Base-by-base conservation (phyloP, 176 grass and related monocot species). In the Aegilops umbellulata region DNA sequence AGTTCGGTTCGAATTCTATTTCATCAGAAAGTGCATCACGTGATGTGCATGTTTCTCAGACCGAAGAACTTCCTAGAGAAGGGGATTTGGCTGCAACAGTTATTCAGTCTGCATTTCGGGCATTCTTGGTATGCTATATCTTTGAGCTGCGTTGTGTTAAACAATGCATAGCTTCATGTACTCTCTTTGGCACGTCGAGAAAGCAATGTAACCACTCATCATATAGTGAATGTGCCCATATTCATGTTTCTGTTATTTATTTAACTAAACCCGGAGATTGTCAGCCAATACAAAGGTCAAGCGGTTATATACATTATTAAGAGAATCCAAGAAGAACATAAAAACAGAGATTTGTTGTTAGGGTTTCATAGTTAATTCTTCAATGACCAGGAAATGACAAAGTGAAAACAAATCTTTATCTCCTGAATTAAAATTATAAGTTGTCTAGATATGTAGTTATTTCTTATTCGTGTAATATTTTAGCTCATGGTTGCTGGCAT, bases 91-190 rank as follows among this genome's bases (percentile, higher is more conserved):
- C 97, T 63, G 94, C 94, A 78, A 96, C 82, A 82, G 69, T 92
- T 92, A 88, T 98, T 87, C 97, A 98, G 46, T 92, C 94, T 36
- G 60, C 86, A 19, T 98, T 94, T 91, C 92, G 97, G 83, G 92
- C 91, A 65, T 95, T 98, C 81, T 87, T 98, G 96, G 96, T 98
- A 95, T 86, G 79, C 64, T 82, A 77, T 63, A 71, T 63, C 39
- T 81, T 81, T 85, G 55, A 49, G 62, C 51, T 14, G 13, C 11
- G 9, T 49, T 80, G 9, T 24, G 27, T 49, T 67, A 84, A 15
- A 25, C 65, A 77, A 75, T 29, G 35, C 34, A 68, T 79, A 76
- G 11, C 20, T 22, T 70, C 22, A 22, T 65, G 31, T 19, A 20
- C 46, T 44, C 16, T 14, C 15, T 68, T 47, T 77, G 13, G 35